Evolutionary conservation across 257 asterid genomes (phyloP), one percentile per base, ranked within the genome.

Genomic region (Solanum verrucosum): DNA sequence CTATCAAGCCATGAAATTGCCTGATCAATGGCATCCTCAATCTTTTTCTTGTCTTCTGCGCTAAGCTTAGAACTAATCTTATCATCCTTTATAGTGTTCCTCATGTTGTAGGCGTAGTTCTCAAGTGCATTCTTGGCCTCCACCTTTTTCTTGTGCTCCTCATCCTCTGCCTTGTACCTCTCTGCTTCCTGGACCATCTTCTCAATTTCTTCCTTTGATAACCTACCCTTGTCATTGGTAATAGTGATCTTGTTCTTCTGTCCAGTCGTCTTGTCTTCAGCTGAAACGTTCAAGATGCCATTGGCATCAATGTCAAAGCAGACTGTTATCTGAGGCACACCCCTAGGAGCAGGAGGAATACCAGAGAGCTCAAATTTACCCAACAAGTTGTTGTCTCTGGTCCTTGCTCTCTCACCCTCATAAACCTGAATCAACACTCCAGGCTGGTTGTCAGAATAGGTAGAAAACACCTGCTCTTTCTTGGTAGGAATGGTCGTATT

Each of bases 301-400:
- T 91, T 89, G 84, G 91, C 90, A 35, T 91, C 93, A 42, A 91
- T 91, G 21, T 91, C 93, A 70, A 91, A 91, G 70, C 90, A 88
- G 46, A 91, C 93, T 0, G 90, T 88, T 42, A 89, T 88, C 49
- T 91, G 91, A 21, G 93, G 91, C 3, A 89, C 91, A 33, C 91
- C 93, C 49, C 89, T 75, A 5, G 91, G 91, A 5, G 91, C 89
- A 31, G 93, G 91, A 27, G 93, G 93, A 7, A 91, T 88, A 52
- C 90, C 90, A 25, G 90, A 88, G n/a, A 91, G 90, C 89, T 88
- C 90, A 56, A 91, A 91, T 87, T 87, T 91, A 15, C 90, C 93
- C 74, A 91, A 49, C 77, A 89, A 52, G 87, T 91, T 89, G 65
- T 91, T 91, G 84, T 91, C 93, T 78, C 90, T 87, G 27, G 91